phyloP scores from a whole-genome alignment of 768 basidiomycete species.

The Lentinula aciculospora region DNA sequence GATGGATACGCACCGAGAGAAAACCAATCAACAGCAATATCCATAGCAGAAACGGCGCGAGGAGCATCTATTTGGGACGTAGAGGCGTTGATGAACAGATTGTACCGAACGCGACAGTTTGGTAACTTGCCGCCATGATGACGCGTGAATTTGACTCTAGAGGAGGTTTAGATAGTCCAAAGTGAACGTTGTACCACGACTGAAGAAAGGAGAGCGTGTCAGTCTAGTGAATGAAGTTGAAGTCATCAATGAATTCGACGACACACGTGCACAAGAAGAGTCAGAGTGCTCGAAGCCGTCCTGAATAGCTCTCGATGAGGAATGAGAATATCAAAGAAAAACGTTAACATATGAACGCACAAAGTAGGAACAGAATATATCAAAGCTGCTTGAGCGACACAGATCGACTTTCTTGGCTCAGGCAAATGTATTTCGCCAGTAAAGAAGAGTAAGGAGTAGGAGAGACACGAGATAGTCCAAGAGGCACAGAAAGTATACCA shows the following conservation, averaged over 20 bases:
- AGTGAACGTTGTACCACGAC: slow-evolving; percentile 12
- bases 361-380: slow-evolving; percentile 11
- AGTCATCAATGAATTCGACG: neutral
- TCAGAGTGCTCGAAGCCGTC: slow-evolving; percentile 7
- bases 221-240: neutral
- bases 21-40: slow-evolving; percentile 1
- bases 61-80: neutral
- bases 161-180: slow-evolving; percentile 6
- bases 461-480: slow-evolving; percentile 4
- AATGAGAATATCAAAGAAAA: too few species aligned
- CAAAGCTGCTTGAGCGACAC: slow-evolving; percentile 8
- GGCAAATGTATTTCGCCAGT: neutral
- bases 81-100: neutral
- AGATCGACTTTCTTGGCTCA: slow-evolving; percentile 1
- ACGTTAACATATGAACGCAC: too few species aligned
- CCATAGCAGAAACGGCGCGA: slow-evolving; percentile 7
- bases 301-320: neutral
- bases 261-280: slow-evolving; percentile 9
- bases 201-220: neutral
- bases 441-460: neutral
- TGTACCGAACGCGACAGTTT: neutral
- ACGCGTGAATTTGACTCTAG: slow-evolving; percentile 6
- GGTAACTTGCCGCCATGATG: neutral
- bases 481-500: slow-evolving; percentile 6
- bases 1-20: neutral